Base-by-base conservation (phyloP, 208 protist genomes). In the Crithidia thermophila region DNA sequence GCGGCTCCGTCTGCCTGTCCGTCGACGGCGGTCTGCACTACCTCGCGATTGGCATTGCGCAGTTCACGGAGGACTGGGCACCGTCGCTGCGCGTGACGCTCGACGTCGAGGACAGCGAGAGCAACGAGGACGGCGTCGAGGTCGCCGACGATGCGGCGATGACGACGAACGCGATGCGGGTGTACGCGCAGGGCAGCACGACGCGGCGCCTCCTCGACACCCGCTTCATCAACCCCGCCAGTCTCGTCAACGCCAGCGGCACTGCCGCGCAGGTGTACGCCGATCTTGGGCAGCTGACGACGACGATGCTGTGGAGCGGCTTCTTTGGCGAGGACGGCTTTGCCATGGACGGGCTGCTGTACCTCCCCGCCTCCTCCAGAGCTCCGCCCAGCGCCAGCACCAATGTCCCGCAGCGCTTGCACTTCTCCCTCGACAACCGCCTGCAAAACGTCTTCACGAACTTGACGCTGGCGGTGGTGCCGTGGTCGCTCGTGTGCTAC, bases 1-100 rank as follows among this genome's bases (percentile, higher is more conserved):
- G 81, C 11, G 75, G 60, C 46, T 80, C 81, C 11, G 62, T 90
- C n/a, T 90, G 81, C 58, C 61, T 93, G 46, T 93, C 87, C 28
- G 81, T 87, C 16, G 82, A 90, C 61, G 84, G 87, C 5, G 87
- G 87, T 3, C 70, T 58, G 25, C 77, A 84, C 43, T 88, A 87
- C 67, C 30, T 90, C 31, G 77, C 77, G 13, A 74, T 87, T 30
- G 87, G 84, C 58, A 72, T 87, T 30, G 79, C 74, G 46, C 85
- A 89, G 63, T 74, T 79, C 60, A 82, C 87, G 13, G 80, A 82
- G 3, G 64, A 74, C 34, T 90, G 84, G 84, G 81, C 84, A 0
- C 75, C 81, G 13, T 85, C 81, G 21, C 77, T 93, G 62, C 76
- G 80, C 20, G 75, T 81, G 37, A 74, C 67, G 2, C 33, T 84